Base-by-base conservation (phyloP, 2,329 filamentous ascomycete genomes). In the Alternaria conjuncta region DNA sequence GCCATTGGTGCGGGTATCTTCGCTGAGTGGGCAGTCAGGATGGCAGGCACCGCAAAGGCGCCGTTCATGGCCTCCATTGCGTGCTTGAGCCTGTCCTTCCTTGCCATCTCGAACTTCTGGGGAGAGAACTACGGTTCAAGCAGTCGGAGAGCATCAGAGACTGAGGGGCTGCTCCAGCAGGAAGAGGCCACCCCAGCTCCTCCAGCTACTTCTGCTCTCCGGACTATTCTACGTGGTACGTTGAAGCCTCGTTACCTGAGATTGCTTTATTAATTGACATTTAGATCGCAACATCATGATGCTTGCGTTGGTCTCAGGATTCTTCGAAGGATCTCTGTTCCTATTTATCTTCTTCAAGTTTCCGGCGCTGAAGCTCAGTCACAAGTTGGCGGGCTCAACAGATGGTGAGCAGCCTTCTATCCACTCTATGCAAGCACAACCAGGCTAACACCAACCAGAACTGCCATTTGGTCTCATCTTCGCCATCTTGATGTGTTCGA, bases 311-410 rank as follows among this genome's bases (percentile, higher is more conserved):
- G 82, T 84, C 4, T 85, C 86, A 5, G 87, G 84, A 61, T 83
- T 87, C 72, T 88, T 89, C 69, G 88, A 90, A 76, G 86, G 86
- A 20, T 83, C 86, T 26, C 86, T 89, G 81, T 89, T 89, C 70
- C 81, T 89, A 11, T 89, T 89, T 70, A 85, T 89, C 60, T 89
- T 88, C 75, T 88, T 88, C 79, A 89, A 87, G 84, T 85, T 86
- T 1, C 84, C 86, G 1, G 84, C 86, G 4, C 77, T 89, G n/a
- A 84, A 75, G 57, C 65, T 75, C 11, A 73, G 69, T 43, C 75
- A 78, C 45, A 70, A 76, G 44, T 28, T 76, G 21, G 63, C 73
- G 10, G 73, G 71, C 15, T 70, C 73, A n/a, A 71, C 70, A 55
- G 67, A 71, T 25, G 72, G 75, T 75, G 71, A 60, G 71, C 51